Percentiles rank a stretch among this genome's conserved stretches.
Evolutionary conservation across 2,329 filamentous ascomycete genomes (phyloP).

Genomic region (Penicillium griseofulvum): DNA sequence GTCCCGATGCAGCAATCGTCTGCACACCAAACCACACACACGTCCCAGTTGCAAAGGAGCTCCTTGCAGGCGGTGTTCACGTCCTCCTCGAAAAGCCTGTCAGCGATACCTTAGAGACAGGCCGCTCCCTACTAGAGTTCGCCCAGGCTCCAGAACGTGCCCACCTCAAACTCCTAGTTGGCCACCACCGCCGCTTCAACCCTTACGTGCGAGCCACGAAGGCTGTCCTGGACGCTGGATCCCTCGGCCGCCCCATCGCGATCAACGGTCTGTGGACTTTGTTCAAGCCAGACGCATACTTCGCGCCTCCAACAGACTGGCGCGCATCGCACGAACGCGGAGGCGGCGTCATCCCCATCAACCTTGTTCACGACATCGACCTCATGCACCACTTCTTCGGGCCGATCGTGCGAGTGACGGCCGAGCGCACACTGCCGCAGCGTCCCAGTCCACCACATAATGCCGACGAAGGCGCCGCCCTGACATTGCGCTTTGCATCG

Average conservation of each 20-base stretch:
- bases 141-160: conserved; percentile 19
- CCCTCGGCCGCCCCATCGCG: conserved; percentile 51
- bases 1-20: conserved; percentile 56
- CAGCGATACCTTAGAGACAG: conserved; percentile 36
- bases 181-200: conserved; percentile 61
- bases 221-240: conserved; percentile 39
- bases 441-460: conserved; percentile 40
- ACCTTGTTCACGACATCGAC: conserved; percentile 62
- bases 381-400: conserved; percentile 58
- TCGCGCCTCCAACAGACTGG: conserved; percentile 50
- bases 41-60: conserved; percentile 49
- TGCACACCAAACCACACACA: conserved; percentile 62
- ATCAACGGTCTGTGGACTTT: conserved; percentile 56
- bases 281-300: conserved; percentile 54
- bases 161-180: conserved; percentile 51
- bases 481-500: conserved; percentile 53
- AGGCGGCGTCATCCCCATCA: conserved; percentile 57
- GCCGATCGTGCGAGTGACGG: conserved; percentile 52
- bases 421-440: conserved; percentile 47
- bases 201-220: conserved; percentile 54
- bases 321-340: conserved; percentile 41
- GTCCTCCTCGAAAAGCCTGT: conserved; percentile 60
- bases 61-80: conserved; percentile 51
- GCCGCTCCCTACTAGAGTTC: conserved; percentile 21
- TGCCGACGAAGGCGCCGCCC: conserved; percentile 57